A percentile compares a stretch with the other conserved stretches of the same genome.
Evolutionary conservation across 805 yeast species (phyloP).

Genomic region (Suhomyces sp.): DNA sequence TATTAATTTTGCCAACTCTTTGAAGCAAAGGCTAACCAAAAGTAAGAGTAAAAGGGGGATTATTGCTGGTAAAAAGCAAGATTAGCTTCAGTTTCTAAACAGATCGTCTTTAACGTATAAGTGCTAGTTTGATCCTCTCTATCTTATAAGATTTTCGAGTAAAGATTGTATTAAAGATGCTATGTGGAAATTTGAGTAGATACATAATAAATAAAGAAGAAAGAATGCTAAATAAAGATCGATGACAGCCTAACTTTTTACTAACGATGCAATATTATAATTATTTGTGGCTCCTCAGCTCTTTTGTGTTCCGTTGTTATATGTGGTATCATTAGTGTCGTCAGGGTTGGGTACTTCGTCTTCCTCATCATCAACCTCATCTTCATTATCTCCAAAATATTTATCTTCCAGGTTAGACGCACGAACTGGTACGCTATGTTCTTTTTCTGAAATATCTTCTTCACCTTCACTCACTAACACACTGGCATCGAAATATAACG

Average conservation of each 20-base stretch:
- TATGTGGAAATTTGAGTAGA: no score
- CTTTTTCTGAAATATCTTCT: constrained; percentile 10
- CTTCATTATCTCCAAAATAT: constrained; percentile 1
- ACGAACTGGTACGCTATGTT: background rate
- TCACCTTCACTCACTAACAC: constrained; percentile 34
- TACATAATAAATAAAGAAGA: no score
- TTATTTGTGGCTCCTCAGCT: no score
- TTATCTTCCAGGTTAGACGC: background rate
- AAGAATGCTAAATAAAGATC: no score
- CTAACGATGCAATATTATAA: no score
- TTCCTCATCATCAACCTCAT: background rate
- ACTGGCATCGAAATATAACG: constrained; percentile 79
- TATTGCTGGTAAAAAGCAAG: constrained; percentile 2
- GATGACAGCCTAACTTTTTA: no score
- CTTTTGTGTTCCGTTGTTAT: background rate
- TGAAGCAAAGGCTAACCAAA: constrained; percentile 1
- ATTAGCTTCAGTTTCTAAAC: background rate
- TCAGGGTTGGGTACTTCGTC: background rate
- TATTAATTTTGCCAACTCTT: constrained; percentile 5
- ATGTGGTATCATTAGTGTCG: constrained; percentile 1
- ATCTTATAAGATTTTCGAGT: no score
- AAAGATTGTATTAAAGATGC: no score
- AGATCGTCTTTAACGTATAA: no score
- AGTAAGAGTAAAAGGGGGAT: background rate
- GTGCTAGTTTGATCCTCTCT: no score